These are phyloP conservation scores for Ambrosia trifida DNA, from an alignment of 129 eudicot species.

Conservation along the genomic window DNA sequence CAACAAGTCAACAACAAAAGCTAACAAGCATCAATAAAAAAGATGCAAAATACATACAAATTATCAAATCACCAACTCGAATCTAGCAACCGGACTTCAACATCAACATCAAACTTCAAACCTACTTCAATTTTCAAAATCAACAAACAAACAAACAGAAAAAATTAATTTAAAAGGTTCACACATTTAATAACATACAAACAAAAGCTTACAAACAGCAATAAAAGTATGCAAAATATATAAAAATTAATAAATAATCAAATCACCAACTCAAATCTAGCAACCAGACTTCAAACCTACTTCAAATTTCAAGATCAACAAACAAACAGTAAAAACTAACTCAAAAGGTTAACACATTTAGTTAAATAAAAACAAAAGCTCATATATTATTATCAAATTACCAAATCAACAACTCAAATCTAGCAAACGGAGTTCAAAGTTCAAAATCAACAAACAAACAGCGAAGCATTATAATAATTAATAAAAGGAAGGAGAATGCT, in stretches of 20 bases:
- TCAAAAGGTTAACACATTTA: neutral
- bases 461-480: too few species aligned
- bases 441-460: too few species aligned
- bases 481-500: too few species aligned
- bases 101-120: neutral
- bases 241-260: neutral
- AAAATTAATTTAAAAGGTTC: neutral
- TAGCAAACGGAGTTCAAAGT: too few species aligned
- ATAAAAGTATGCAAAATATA: too few species aligned
- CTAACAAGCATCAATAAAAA: too few species aligned
- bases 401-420: too few species aligned
- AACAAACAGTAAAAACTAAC: constrained; percentile 8
- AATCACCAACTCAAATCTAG: constrained; percentile 28
- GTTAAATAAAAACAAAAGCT: neutral
- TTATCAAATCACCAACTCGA: constrained; percentile 30
- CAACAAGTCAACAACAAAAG: constrained; percentile 1
- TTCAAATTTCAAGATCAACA: neutral
- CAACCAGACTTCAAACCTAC: constrained; percentile 22
- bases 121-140: neutral
- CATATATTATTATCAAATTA: too few species aligned
- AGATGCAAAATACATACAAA: too few species aligned
- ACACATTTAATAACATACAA: neutral
- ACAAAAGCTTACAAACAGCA: neutral
- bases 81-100: constrained; percentile 21
- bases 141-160: constrained; percentile 7